These are phyloP conservation scores for Starmerella vaccinii DNA, from an alignment of 805 yeast genomes.

Conservation along the genomic window DNA sequence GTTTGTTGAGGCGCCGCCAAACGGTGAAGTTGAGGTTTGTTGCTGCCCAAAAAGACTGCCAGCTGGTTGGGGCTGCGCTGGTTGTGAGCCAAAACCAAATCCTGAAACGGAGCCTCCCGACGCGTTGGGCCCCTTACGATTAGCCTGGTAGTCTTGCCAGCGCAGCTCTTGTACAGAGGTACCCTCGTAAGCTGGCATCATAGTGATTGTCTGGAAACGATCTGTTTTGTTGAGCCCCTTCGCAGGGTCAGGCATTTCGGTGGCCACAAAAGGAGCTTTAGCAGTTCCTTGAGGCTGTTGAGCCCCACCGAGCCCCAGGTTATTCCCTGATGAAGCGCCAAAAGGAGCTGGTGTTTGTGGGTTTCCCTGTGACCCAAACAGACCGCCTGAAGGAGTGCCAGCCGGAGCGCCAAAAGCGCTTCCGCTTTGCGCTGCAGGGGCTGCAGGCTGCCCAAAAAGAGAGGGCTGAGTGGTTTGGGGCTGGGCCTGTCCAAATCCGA, in stretches of 20 bases:
- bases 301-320: slow-evolving; percentile 17
- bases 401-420: slow-evolving; percentile 24
- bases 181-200: slow-evolving; percentile 84
- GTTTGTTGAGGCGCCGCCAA: neutral
- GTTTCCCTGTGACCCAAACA: slow-evolving; percentile 16
- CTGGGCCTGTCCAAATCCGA: slow-evolving; percentile 23
- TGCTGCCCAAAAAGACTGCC: slow-evolving; percentile 13
- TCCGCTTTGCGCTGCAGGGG: slow-evolving; percentile 15
- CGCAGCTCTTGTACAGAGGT: slow-evolving; percentile 83
- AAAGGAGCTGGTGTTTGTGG: slow-evolving; percentile 18
- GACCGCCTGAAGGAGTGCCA: slow-evolving; percentile 21
- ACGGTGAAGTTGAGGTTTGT: neutral
- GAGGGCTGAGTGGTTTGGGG: slow-evolving; percentile 15
- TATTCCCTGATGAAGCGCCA: slow-evolving; percentile 28
- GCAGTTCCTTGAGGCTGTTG: slow-evolving; percentile 33
- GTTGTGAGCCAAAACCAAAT: slow-evolving; percentile 15
- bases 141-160: slow-evolving; percentile 72
- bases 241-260: slow-evolving; percentile 53
- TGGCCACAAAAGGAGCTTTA: slow-evolving; percentile 41
- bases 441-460: slow-evolving; percentile 17
- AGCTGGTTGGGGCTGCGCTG: neutral
- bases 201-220: slow-evolving; percentile 62
- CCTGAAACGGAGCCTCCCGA: neutral
- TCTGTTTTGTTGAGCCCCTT: slow-evolving; percentile 18
- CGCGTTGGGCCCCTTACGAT: slow-evolving; percentile 37